Evolutionary conservation across 2,329 filamentous ascomycete species (phyloP).

Genomic region (Phaeoacremonium minimum): DNA sequence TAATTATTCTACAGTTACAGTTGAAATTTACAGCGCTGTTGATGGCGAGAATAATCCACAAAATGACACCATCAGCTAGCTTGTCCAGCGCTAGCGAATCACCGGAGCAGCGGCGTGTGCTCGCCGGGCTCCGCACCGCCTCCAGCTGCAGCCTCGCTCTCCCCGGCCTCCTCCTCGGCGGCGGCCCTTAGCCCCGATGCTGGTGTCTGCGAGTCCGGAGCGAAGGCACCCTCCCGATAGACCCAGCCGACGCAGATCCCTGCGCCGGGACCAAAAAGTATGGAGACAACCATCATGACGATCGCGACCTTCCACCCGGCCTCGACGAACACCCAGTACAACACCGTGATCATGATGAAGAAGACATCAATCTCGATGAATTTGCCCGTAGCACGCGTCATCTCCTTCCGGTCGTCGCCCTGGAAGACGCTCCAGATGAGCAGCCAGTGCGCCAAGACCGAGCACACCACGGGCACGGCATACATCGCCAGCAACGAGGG

Average conservation of each 20-base stretch:
- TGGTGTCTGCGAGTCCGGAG: slow-evolving; percentile 8
- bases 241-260: slow-evolving; percentile 28
- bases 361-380: slow-evolving; percentile 43
- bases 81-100: neutral
- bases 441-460: slow-evolving; percentile 35
- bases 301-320: slow-evolving; percentile 33
- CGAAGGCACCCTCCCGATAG: slow-evolving; percentile 18
- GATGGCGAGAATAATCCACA: slow-evolving; percentile 5
- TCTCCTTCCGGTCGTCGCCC: slow-evolving; percentile 39
- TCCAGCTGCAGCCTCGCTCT: neutral
- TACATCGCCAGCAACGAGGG: slow-evolving; percentile 36
- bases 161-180: neutral
- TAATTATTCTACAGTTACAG: no score
- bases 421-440: slow-evolving; percentile 29
- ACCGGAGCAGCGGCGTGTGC: slow-evolving; percentile 22
- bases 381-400: slow-evolving; percentile 40
- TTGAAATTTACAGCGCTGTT: neutral
- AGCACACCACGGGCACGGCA: slow-evolving; percentile 36
- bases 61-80: slow-evolving; percentile 3
- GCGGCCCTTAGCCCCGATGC: neutral
- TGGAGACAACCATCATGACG: slow-evolving; percentile 17
- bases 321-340: slow-evolving; percentile 52
- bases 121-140: slow-evolving; percentile 7
- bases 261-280: slow-evolving; percentile 28
- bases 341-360: slow-evolving; percentile 39